Percentiles rank a stretch among this genome's conserved stretches.
Evolutionary conservation across 1,284 basidiomycete genomes (phyloP).

Genomic region (Pisolithus thermaeus): DNA sequence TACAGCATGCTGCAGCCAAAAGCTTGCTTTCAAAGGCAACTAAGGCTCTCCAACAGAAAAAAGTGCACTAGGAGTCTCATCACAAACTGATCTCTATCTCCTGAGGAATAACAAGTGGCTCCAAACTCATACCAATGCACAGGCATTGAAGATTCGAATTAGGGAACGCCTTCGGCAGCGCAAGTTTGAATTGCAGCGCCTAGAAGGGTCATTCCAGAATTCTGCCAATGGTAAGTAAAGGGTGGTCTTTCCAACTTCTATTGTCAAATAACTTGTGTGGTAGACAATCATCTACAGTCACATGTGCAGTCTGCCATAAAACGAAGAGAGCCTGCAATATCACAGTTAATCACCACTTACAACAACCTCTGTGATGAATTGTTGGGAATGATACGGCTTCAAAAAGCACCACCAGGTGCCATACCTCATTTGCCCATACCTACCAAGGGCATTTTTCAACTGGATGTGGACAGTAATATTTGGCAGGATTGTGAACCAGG

Average conservation of each 20-base stretch:
- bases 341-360: neutral
- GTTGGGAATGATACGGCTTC: neutral
- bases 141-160: slow-evolving; percentile 17
- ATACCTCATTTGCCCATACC: slow-evolving; percentile 1
- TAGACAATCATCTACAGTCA: slow-evolving; percentile 3
- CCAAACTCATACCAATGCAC: slow-evolving; percentile 16
- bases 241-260: neutral
- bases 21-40: neutral
- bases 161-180: slow-evolving; percentile 14
- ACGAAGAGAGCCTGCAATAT: neutral
- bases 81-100: neutral
- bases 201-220: slow-evolving; percentile 13
- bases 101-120: slow-evolving; percentile 12
- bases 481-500: slow-evolving; percentile 16
- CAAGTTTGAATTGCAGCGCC: slow-evolving; percentile 22
- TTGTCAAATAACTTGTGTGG: neutral
- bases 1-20: neutral
- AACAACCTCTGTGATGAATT: neutral
- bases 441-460: slow-evolving; percentile 13
- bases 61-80: neutral
- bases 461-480: slow-evolving; percentile 22
- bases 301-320: slow-evolving; percentile 3
- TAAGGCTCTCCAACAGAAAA: neutral
- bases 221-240: neutral
- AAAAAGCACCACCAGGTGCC: slow-evolving; percentile 3